Evolutionary conservation across 768 basidiomycete species (phyloP), one percentile per base, ranked within the genome.

Genomic region (Neoboletus brunneissimus): DNA sequence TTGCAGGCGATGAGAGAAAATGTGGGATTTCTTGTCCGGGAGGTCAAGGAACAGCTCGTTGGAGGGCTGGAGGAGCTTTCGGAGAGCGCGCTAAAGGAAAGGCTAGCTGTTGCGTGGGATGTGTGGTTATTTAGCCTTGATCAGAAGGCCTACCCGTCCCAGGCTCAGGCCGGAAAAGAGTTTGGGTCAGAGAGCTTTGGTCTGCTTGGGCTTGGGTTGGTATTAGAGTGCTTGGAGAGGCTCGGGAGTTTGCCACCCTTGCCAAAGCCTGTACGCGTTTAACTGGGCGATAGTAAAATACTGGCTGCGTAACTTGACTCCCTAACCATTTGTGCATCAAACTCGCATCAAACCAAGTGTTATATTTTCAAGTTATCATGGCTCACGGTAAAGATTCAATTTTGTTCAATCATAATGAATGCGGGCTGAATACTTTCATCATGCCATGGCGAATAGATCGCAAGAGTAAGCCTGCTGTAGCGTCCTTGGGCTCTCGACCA

Each of bases 121-220:
- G 84, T 82, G 10, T 92, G 88, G 89, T 70, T 74, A 32, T 80
- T 78, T 59, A 81, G 82, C 56, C 75, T 78, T 43, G 64, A n/a
- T n/a, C n/a, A 73, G 41, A 74, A 77, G 49, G 65, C 61, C 23
- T 40, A 58, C 2, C 62, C 65, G 23, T 72, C 70, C 7, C 11
- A n/a, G n/a, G n/a, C 40, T 35, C 22, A 31, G 18, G 27, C 13
- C 13, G 57, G 15, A 9, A 64, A 62, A 42, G 67, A 72, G 12
- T 81, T 81, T 64, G 85, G 84, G 15, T 74, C 78, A 3, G 77
- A 81, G 54, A 90, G 87, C 60, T 91, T 91, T 66, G 83, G 85
- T 8, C 63, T 92, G 43, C 76, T 91, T 47, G 82, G 83, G 0
- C 73, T 91, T 40, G 78, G 78, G 12, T 68, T 79, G 5, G 76